Conservation (phyloP, 306 rosid species). For the Cajanus cajan region DNA sequence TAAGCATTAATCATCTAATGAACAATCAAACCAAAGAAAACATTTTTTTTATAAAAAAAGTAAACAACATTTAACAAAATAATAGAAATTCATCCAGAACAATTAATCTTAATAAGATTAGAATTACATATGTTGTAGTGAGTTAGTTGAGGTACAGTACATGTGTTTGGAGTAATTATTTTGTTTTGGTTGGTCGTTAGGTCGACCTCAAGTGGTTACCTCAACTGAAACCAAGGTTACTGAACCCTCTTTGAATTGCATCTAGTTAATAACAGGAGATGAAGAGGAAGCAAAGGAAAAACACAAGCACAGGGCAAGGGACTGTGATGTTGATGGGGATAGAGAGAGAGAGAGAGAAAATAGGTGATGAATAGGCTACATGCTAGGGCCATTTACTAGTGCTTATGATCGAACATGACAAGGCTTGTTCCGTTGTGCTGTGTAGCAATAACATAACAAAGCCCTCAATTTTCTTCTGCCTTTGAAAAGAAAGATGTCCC, state of each 20-base stretch:
- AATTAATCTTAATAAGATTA: no score
- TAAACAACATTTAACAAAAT: neutral
- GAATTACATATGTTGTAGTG: no score
- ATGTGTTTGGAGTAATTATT: neutral
- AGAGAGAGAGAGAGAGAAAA: neutral
- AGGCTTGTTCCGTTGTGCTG: constrained; percentile 35
- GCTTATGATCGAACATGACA: constrained; percentile 27
- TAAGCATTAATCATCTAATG: no score
- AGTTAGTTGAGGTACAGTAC: no score
- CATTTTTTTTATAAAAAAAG: neutral
- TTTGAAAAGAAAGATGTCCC: constrained; percentile 65
- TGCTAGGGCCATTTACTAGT: constrained; percentile 29
- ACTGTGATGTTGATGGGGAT: constrained; percentile 21
- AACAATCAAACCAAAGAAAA: neutral
- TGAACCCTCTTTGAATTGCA: neutral
- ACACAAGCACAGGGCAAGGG: constrained; percentile 19
- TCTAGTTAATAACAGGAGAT: neutral
- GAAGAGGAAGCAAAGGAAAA: neutral
- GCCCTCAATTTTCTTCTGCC: constrained; percentile 14
- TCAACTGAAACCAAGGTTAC: constrained; percentile 38
- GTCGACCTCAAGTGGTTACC: constrained; percentile 63
- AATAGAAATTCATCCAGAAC: neutral
- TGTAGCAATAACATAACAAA: constrained; percentile 24
- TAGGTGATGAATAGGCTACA: neutral
- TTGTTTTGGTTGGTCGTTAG: constrained; percentile 35